Conservation (phyloP, 2,329 filamentous ascomycete species). For the Cercospora sojina region DNA sequence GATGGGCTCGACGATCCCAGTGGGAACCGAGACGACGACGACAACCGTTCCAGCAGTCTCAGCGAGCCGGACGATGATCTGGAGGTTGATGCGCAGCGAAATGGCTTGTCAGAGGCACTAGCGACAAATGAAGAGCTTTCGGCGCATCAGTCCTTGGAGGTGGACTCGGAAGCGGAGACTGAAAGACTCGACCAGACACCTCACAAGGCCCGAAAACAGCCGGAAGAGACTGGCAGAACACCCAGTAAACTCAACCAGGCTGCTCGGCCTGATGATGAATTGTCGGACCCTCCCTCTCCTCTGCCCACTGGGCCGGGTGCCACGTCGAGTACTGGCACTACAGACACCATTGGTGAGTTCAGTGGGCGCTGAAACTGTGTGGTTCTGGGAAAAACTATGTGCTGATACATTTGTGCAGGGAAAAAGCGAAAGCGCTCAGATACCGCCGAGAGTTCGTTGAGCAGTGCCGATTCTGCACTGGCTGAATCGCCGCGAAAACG, state of each 20-base stretch:
- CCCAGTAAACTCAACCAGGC: conserved; percentile 74
- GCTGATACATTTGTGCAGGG: conserved; percentile 23
- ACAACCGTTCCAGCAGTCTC: conserved; percentile 75
- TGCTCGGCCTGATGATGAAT: conserved; percentile 44
- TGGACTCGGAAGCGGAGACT: conserved; percentile 85
- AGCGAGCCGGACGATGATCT: conserved; percentile 86
- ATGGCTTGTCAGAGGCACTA: conserved; percentile 10
- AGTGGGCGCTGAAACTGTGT: background rate
- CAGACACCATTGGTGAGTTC: conserved; percentile 30
- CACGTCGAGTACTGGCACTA: conserved; percentile 36
- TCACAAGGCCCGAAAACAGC: conserved; percentile 32
- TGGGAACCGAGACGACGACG: conserved; percentile 27
- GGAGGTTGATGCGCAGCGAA: conserved; percentile 28
- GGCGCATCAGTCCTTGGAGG: conserved; percentile 42
- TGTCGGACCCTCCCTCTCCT: conserved; percentile 42
- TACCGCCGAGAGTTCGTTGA: conserved; percentile 42
- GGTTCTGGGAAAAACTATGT: background rate
- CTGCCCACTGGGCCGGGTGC: conserved; percentile 33
- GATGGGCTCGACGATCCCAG: background rate
- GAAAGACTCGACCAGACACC: conserved; percentile 79
- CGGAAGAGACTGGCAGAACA: conserved; percentile 60
- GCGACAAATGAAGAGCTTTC: conserved; percentile 16
- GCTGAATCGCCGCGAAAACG: conserved; percentile 39
- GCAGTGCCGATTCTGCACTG: conserved; percentile 38
- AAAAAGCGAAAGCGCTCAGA: conserved; percentile 50